phyloP scores from a whole-genome alignment of 495 filamentous ascomycete genomes.

The Penicillium verhagenii region DNA sequence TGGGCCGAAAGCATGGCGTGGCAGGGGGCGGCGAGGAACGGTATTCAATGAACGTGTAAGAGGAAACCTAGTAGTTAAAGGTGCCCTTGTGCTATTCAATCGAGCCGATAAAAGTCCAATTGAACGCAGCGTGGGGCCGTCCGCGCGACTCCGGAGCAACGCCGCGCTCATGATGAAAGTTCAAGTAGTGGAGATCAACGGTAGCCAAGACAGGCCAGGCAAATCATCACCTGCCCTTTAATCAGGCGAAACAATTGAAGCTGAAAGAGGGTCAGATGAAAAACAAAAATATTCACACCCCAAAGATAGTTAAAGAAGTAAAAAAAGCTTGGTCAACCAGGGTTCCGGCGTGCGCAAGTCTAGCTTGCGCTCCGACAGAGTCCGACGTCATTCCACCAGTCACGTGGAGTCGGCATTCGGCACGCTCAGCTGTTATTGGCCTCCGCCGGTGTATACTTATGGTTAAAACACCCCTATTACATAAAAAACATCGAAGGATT shows the following conservation, averaged over 20 bases:
- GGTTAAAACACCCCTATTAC: no score
- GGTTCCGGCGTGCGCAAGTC: background rate
- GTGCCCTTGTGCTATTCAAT: conserved; percentile 16
- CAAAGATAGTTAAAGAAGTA: background rate
- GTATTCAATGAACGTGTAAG: conserved; percentile 25
- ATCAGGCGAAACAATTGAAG: conserved; percentile 7
- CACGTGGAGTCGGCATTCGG: conserved; percentile 23
- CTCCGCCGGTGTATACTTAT: background rate
- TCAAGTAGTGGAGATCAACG: conserved; percentile 16
- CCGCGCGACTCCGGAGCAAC: conserved; percentile 39
- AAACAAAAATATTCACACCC: conserved; percentile 8
- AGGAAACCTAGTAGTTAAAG: conserved; percentile 9
- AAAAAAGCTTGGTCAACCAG: background rate
- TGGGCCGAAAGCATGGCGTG: conserved; percentile 25
- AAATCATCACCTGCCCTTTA: conserved; percentile 10
- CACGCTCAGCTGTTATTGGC: conserved; percentile 3
- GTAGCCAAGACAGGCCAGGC: conserved; percentile 12
- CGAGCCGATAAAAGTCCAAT: conserved; percentile 28
- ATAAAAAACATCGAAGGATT: background rate
- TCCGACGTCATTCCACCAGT: conserved; percentile 20
- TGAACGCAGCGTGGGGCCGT: conserved; percentile 30
- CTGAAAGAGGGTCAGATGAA: background rate
- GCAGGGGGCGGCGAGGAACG: conserved; percentile 20
- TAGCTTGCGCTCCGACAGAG: background rate
- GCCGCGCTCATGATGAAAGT: conserved; percentile 37